Evolutionary conservation across 345 rosid genomes (phyloP).

Genomic region (Jatropha curcas): DNA sequence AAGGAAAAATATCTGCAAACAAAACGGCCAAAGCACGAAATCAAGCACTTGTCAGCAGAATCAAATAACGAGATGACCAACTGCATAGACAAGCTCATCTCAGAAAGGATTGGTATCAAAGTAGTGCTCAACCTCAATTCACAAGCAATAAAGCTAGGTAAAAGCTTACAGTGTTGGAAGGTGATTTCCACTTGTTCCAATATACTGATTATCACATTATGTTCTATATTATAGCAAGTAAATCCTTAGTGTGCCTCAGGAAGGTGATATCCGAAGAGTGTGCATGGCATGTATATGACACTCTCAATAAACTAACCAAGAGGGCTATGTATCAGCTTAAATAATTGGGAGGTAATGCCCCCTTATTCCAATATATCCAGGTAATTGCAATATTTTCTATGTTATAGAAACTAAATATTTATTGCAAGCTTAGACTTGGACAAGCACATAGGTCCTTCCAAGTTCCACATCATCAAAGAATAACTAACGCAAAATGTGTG

Average conservation of each 20-base stretch:
- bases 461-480: neutral
- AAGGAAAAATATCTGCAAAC: conserved; percentile 64
- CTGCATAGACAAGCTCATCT: neutral
- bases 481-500: neutral
- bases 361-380: neutral
- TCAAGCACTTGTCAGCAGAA: conserved; percentile 9
- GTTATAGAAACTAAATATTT: neutral
- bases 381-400: neutral
- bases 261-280: too few species aligned
- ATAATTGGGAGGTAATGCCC: conserved; percentile 2
- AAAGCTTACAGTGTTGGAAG: too few species aligned
- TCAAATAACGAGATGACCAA: neutral
- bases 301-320: neutral
- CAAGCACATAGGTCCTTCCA: neutral
- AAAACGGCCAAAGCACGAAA: conserved; percentile 11
- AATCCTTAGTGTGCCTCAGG: too few species aligned
- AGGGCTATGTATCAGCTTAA: neutral
- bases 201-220: too few species aligned
- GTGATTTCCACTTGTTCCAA: too few species aligned
- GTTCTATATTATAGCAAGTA: too few species aligned
- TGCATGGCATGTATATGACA: neutral
- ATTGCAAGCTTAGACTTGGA: neutral
- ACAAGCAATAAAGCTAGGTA: neutral
- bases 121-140: too few species aligned
- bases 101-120: neutral